Percentiles rank a stretch among this genome's conserved stretches.
phyloP scores from a whole-genome alignment of 768 basidiomycete genomes.

The Leccinum fibrillosum region DNA sequence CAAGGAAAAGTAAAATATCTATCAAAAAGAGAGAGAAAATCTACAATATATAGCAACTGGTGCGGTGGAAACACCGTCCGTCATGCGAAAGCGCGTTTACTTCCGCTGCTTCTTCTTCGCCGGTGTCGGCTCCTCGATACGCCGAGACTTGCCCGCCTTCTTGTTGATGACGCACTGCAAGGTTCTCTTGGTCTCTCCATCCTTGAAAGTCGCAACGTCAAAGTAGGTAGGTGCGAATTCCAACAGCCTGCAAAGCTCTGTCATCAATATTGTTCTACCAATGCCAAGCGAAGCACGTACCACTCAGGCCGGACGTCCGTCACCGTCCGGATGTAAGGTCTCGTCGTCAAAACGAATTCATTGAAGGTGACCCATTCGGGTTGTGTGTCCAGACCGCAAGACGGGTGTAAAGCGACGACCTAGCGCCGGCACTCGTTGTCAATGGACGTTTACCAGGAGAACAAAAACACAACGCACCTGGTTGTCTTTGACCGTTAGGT shows the following conservation, averaged over 20 bases:
- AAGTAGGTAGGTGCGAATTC: constrained; percentile 68
- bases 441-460: not conserved
- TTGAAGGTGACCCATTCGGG: constrained; percentile 95
- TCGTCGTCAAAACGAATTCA: constrained; percentile 90
- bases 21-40: too few relatives aligned
- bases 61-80: too few relatives aligned
- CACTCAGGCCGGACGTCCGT: constrained; percentile 86
- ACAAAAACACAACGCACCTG: constrained; percentile 49
- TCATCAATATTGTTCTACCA: too few relatives aligned
- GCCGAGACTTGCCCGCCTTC: constrained; percentile 40
- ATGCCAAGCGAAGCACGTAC: constrained; percentile 50
- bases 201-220: constrained; percentile 59
- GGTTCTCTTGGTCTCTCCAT: constrained; percentile 69
- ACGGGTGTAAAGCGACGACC: constrained; percentile 55
- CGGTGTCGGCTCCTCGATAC: constrained; percentile 1
- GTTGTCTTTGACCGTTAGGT: constrained; percentile 92
- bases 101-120: constrained; percentile 19
- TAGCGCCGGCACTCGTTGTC: not conserved
- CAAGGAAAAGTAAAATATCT: too few relatives aligned
- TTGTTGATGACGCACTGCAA: constrained; percentile 56
- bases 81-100: not conserved
- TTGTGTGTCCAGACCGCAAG: constrained; percentile 80
- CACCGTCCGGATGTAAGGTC: constrained; percentile 88
- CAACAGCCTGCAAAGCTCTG: constrained; percentile 48
- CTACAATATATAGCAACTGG: too few relatives aligned